A percentile compares a stretch with the other conserved stretches of the same genome.
Conservation (phyloP, 495 filamentous ascomycete genomes). For the Delitschia confertaspora region DNA sequence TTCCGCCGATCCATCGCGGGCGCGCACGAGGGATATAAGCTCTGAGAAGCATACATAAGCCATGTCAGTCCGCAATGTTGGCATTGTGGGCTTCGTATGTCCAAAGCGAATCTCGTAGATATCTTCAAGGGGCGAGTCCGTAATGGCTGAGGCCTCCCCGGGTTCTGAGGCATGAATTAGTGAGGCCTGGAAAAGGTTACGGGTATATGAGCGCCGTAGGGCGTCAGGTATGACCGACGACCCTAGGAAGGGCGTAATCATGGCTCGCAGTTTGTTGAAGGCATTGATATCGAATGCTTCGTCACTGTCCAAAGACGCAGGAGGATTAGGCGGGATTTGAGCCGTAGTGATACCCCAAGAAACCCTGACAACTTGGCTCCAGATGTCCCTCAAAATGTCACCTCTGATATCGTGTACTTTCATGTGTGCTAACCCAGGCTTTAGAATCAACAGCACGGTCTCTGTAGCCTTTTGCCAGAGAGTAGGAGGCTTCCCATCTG, state of each 20-base stretch:
- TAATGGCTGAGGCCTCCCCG: constrained; percentile 42
- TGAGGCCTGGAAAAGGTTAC: constrained; percentile 71
- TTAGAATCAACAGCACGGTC: constrained; percentile 57
- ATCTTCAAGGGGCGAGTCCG: constrained; percentile 46
- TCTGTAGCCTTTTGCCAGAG: constrained; percentile 75
- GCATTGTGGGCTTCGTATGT: constrained; percentile 57
- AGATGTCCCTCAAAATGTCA: constrained; percentile 42
- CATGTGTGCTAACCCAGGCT: constrained; percentile 47
- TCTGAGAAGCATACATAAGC: constrained; percentile 68
- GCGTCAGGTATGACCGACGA: constrained; percentile 52
- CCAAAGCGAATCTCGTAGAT: constrained; percentile 60
- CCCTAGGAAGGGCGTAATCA: constrained; percentile 71
- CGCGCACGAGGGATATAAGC: constrained; percentile 46
- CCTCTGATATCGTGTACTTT: constrained; percentile 33
- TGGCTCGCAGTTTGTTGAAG: constrained; percentile 55
- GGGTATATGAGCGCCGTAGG: constrained; percentile 60
- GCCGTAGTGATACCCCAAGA: constrained; percentile 52
- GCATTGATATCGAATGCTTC: constrained; percentile 73
- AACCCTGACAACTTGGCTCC: constrained; percentile 51
- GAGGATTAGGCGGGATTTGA: constrained; percentile 40
- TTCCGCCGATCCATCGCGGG: constrained; percentile 32
- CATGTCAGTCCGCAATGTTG: constrained; percentile 60
- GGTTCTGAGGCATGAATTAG: constrained; percentile 65
- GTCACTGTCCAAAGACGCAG: constrained; percentile 46
- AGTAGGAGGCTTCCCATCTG: constrained; percentile 48